Conservation (phyloP, 139 green algal species). For the Chlamydomonas sp. region DNA sequence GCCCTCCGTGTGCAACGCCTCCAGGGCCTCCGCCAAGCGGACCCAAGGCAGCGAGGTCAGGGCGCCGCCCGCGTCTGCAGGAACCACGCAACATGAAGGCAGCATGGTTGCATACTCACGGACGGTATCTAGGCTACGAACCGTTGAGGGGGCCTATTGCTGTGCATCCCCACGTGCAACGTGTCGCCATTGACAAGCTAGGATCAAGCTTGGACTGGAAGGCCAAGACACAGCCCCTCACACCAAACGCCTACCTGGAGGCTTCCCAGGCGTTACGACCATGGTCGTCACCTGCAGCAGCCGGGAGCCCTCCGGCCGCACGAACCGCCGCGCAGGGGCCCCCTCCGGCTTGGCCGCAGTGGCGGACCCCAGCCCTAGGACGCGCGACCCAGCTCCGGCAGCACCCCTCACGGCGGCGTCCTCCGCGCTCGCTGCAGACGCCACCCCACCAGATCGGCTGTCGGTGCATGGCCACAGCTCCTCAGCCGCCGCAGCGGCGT, state of each 20-base stretch:
- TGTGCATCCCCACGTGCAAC: background rate
- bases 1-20: constrained; percentile 27
- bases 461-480: constrained; percentile 14
- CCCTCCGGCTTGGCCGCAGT: background rate
- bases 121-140: background rate
- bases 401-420: background rate
- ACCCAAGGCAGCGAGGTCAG: constrained; percentile 22
- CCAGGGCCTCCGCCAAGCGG: constrained; percentile 19
- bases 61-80: background rate
- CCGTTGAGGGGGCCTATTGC: background rate
- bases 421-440: background rate
- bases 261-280: constrained; percentile 1
- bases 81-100: background rate
- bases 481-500: background rate
- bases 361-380: background rate
- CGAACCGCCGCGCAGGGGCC: constrained; percentile 1
- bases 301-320: constrained; percentile 20
- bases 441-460: background rate
- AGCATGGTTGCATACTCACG: no score
- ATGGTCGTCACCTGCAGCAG: constrained; percentile 35
- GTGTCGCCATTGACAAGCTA: no score
- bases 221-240: no score
- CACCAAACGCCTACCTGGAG: background rate
- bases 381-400: background rate
- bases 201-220: no score